Base-by-base conservation (phyloP, 148 eudicot species). In the Euryodendron excelsum region DNA sequence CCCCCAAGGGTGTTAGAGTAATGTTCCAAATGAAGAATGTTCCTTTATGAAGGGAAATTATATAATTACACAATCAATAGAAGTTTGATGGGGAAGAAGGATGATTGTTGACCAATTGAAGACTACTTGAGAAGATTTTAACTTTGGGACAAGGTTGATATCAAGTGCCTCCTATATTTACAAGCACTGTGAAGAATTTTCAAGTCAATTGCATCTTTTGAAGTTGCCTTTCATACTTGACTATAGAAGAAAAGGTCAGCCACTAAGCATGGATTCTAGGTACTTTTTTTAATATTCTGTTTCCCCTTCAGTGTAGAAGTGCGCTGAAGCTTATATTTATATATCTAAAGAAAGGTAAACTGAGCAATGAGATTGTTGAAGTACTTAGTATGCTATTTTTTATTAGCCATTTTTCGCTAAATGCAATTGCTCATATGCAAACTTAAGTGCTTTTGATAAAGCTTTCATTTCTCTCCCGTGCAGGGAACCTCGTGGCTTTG, bases 401-500 rank as follows among this genome's bases (percentile, higher is more conserved):
- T 1, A 33, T 34, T 14, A 33, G 20, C n/a, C 39, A 1, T 21
- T 39, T 64, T 62, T 33, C 33, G 6, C 68, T 1, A 21, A 12
- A 33, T 23, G 74, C 30, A 58, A 62, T 17, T 59, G 37, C 25
- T 71, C 75, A 28, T 45, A 33, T 61, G 75, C 66, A 48, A 41
- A 73, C 78, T 60, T 74, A 4, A 27, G 3, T 27, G 48, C 62
- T 27, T 48, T 59, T 15, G 15, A 18, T 83, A 58, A 65, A 58
- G 61, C 39, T 15, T 79, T 23, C 76, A 27, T 81, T 47, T 25
- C 25, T 17, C 60, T 73, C 18, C 28, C 58, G 41, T 84, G 80
- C 86, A 92, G 96, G 87, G 87, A 90, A 71, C 96, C 96, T 69
- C 91, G 96, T 68, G 93, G 96, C 61, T 92, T 92, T 87, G 96